Base-by-base conservation (phyloP, 2,329 filamentous ascomycete species). In the Penicillium sp. region DNA sequence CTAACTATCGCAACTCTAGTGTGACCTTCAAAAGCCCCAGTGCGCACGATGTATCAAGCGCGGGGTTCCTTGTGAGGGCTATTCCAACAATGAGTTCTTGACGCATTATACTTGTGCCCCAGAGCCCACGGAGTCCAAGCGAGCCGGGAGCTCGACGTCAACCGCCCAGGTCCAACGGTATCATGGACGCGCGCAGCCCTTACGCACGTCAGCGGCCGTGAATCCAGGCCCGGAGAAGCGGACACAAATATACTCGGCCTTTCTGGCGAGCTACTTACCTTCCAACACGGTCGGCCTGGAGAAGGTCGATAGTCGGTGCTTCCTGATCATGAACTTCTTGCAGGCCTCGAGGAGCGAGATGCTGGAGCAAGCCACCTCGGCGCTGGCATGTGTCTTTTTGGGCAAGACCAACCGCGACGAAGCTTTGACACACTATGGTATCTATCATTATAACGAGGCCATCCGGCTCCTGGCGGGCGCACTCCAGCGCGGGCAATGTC, bases 281-380 rank as follows among this genome's bases (percentile, higher is more conserved):
- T n/a, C n/a, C n/a, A n/a, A n/a, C n/a, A n/a, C n/a, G n/a, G n/a
- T n/a, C n/a, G n/a, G n/a, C n/a, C n/a, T n/a, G n/a, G n/a, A n/a
- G n/a, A n/a, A n/a, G n/a, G 9, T 40, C 30, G 38, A 35, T 19
- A 26, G 15, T 11, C 30, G 26, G n/a, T 7, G 35, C 17, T 17
- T 16, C 20, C 20, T 41, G 6, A 35, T 41, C 18, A 27, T 32
- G 10, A 18, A 26, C 14, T 35, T 41, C 14, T 20, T 29, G 25
- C 31, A 23, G 9, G 31, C 38, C 19, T 10, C 15, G 9, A 30
- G 35, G 13, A 35, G 17, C 14, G 5, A 4, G 1, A 41, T 41
- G 39, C 17, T 41, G 7, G 39, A 41, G 27, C 34, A 41, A 15
- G 39, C 39, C 3, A 17, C n/a, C 11, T 41, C 25, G 2, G 39